These are phyloP conservation scores for Jatropha curcas DNA, from an alignment of 345 rosid species.

Conservation along the genomic window DNA sequence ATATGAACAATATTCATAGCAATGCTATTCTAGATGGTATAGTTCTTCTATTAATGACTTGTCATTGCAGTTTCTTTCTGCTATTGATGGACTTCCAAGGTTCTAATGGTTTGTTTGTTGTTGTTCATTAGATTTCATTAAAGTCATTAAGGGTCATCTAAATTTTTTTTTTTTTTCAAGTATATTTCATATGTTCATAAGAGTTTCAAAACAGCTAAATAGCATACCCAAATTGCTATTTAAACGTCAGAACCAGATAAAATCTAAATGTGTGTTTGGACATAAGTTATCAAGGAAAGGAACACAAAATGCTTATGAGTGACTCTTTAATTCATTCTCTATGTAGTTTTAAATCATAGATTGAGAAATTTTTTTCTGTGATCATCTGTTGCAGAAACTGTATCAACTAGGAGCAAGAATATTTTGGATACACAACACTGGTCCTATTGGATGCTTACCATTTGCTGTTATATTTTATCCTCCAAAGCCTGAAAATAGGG, in stretches of 20 bases:
- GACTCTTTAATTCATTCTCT: neutral
- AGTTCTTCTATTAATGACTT: neutral
- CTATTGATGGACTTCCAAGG: neutral
- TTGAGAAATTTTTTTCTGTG: neutral
- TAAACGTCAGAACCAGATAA: no score
- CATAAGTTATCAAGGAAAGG: no score
- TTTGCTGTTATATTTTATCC: neutral
- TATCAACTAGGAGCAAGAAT: slow-evolving; percentile 11
- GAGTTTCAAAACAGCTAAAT: no score
- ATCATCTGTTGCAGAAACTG: neutral
- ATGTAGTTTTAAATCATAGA: no score
- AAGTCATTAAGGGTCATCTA: no score
- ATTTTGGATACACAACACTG: slow-evolving; percentile 13
- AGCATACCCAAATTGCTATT: no score
- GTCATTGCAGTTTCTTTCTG: neutral
- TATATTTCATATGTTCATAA: no score
- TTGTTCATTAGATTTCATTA: no score
- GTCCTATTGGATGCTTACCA: slow-evolving; percentile 10
- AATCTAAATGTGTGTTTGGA: no score
- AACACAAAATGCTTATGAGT: neutral
- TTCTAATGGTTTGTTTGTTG: no score
- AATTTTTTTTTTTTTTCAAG: no score
- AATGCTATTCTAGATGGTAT: no score
- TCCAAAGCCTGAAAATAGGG: neutral
- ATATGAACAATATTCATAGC: neutral